Percentiles rank a stretch among this genome's conserved stretches.
Evolutionary conservation across 305 asterid species (phyloP).

Genomic region (Plantago lanceolata): DNA sequence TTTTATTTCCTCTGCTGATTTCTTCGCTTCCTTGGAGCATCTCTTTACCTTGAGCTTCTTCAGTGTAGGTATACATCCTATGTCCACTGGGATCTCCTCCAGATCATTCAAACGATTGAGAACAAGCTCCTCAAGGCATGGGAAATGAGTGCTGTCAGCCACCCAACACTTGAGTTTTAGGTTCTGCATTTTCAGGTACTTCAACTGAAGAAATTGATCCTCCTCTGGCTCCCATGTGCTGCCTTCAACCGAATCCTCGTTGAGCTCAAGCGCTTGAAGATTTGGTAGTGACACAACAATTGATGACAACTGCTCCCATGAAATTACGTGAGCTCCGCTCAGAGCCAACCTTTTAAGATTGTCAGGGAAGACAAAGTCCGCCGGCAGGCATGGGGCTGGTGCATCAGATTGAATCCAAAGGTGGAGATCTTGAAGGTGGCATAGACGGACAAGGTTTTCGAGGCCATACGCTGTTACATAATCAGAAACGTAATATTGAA

Average conservation of each 20-base stretch:
- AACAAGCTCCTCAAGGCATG: slow-evolving; percentile 8
- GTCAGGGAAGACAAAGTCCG: slow-evolving; percentile 8
- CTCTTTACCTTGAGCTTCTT: neutral
- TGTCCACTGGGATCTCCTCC: slow-evolving; percentile 5
- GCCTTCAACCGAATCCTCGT: neutral
- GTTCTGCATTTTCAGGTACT: neutral
- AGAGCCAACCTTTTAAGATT: slow-evolving; percentile 7
- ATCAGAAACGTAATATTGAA: neutral
- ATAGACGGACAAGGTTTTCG: too few relatives aligned
- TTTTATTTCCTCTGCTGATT: neutral
- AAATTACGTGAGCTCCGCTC: neutral
- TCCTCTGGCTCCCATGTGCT: slow-evolving; percentile 16
- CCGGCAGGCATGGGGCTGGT: neutral
- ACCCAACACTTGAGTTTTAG: neutral
- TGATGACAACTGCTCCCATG: slow-evolving; percentile 10
- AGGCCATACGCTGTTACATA: too few relatives aligned
- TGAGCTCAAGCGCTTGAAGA: slow-evolving; percentile 11
- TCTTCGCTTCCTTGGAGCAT: neutral
- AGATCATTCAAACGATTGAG: neutral
- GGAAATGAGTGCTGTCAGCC: slow-evolving; percentile 12
- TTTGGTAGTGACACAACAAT: slow-evolving; percentile 9
- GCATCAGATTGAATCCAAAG: neutral
- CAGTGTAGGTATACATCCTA: slow-evolving; percentile 10
- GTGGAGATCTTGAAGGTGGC: too few relatives aligned
- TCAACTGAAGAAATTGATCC: slow-evolving; percentile 1